Conservation (phyloP, 106 monocot species). For the Xerophyta viscosa region DNA sequence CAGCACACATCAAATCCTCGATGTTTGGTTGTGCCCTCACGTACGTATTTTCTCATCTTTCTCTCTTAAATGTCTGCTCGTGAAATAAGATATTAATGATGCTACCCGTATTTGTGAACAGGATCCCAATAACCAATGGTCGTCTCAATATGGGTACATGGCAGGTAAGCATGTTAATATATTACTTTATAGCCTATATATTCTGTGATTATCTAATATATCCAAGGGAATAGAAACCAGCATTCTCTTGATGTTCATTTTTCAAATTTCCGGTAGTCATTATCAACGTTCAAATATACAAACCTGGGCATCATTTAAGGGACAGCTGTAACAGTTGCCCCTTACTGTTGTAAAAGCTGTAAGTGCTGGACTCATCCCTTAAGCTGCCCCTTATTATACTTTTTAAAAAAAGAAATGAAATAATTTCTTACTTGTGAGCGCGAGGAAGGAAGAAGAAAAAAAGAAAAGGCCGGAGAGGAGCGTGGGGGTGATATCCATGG, state of each 20-base stretch:
- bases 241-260: not conserved
- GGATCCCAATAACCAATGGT: slow-evolving; percentile 90
- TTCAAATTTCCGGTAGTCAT: too few relatives aligned
- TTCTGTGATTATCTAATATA: not conserved
- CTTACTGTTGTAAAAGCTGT: too few relatives aligned
- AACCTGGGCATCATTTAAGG: too few relatives aligned
- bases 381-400: too few relatives aligned
- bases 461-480: too few relatives aligned
- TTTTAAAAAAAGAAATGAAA: too few relatives aligned
- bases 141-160: slow-evolving; percentile 97
- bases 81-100: slow-evolving; percentile 1
- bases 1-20: slow-evolving; percentile 97
- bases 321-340: too few relatives aligned
- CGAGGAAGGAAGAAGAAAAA: too few relatives aligned
- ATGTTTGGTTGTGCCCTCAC: slow-evolving; percentile 93
- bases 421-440: too few relatives aligned
- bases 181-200: not conserved
- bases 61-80: not conserved
- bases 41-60: slow-evolving; percentile 36
- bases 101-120: slow-evolving; percentile 13
- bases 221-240: not conserved
- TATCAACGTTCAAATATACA: too few relatives aligned
- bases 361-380: too few relatives aligned
- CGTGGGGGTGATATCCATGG: too few relatives aligned
- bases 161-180: slow-evolving; percentile 48